Percentiles rank a stretch among this genome's conserved stretches.
Evolutionary conservation across 2,329 filamentous ascomycete genomes (phyloP).

Genomic region (Alternaria angustiovoidea): DNA sequence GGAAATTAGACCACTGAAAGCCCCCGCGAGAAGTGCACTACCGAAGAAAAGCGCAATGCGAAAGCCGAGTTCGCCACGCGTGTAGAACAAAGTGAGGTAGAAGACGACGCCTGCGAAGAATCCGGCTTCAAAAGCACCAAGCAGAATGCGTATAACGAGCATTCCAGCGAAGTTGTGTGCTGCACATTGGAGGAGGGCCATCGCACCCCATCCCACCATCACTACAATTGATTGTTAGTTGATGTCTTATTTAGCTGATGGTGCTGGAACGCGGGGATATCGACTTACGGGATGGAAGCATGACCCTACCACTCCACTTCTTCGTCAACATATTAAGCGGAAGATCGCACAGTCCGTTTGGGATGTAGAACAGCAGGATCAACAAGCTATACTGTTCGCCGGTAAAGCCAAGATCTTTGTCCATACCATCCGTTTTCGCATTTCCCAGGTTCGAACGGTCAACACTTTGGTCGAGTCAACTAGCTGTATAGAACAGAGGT

Average conservation of each 20-base stretch:
- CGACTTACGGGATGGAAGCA: constrained; percentile 47
- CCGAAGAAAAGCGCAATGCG: constrained; percentile 57
- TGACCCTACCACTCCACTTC: constrained; percentile 55
- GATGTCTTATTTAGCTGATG: background rate
- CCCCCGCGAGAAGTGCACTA: constrained; percentile 52
- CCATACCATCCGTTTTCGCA: constrained; percentile 60
- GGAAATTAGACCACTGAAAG: constrained; percentile 53
- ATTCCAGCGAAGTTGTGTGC: constrained; percentile 57
- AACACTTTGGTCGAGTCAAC: constrained; percentile 51
- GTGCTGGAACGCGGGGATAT: constrained; percentile 3
- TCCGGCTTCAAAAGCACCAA: constrained; percentile 60
- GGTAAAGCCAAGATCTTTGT: constrained; percentile 54
- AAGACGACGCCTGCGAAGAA: constrained; percentile 64
- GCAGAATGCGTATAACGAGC: constrained; percentile 60
- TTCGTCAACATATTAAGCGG: constrained; percentile 61
- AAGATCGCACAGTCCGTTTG: constrained; percentile 60
- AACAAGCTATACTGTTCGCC: constrained; percentile 56
- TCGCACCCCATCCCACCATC: constrained; percentile 60
- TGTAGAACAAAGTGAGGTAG: constrained; percentile 53
- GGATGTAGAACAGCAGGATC: constrained; percentile 61
- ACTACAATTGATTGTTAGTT: constrained; percentile 22
- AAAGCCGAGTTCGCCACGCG: constrained; percentile 52
- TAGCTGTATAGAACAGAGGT: constrained; percentile 19
- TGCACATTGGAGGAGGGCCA: constrained; percentile 59
- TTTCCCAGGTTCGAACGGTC: constrained; percentile 50